Evolutionary conservation across 257 asterid genomes (phyloP).

Genomic region (Solanum piurae): DNA sequence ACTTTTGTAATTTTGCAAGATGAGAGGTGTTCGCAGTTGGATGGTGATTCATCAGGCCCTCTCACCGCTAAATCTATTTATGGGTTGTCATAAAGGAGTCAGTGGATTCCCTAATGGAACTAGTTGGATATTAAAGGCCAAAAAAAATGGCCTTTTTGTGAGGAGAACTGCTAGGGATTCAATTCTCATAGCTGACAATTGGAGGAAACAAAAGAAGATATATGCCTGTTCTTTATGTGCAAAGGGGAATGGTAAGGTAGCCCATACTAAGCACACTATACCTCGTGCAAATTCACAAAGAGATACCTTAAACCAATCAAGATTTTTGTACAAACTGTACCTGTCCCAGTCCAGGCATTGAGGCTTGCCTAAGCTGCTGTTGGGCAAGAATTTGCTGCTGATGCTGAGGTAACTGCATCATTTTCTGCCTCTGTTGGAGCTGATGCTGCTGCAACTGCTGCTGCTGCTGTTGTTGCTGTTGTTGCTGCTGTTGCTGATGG

Average conservation of each 20-base stretch:
- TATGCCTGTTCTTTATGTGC: not conserved
- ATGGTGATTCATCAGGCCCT: not conserved
- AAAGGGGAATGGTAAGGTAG: not conserved
- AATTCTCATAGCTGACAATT: not conserved
- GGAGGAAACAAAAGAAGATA: not conserved
- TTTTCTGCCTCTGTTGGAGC: slow-evolving; percentile 68
- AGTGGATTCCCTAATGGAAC: not conserved
- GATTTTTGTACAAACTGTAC: slow-evolving; percentile 21
- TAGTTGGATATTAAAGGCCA: not conserved
- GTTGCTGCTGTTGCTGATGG: slow-evolving; percentile 38
- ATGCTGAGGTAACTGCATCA: slow-evolving; percentile 66
- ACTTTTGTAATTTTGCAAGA: not conserved
- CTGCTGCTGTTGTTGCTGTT: slow-evolving; percentile 42
- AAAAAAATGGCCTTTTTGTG: not conserved
- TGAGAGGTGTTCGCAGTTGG: not conserved
- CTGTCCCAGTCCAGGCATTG: slow-evolving; percentile 82
- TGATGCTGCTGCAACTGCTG: slow-evolving; percentile 25
- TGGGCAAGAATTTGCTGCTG: slow-evolving; percentile 81
- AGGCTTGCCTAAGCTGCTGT: slow-evolving; percentile 71
- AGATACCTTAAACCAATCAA: not conserved
- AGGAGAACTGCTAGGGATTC: not conserved
- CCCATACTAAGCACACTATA: not conserved
- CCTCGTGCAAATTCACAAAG: not conserved
- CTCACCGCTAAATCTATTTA: not conserved
- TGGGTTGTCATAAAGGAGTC: not conserved